Percentiles rank a stretch among this genome's conserved stretches.
These are phyloP conservation scores for Prunus campanulata DNA, from an alignment of 306 rosid genomes.

Conservation along the genomic window DNA sequence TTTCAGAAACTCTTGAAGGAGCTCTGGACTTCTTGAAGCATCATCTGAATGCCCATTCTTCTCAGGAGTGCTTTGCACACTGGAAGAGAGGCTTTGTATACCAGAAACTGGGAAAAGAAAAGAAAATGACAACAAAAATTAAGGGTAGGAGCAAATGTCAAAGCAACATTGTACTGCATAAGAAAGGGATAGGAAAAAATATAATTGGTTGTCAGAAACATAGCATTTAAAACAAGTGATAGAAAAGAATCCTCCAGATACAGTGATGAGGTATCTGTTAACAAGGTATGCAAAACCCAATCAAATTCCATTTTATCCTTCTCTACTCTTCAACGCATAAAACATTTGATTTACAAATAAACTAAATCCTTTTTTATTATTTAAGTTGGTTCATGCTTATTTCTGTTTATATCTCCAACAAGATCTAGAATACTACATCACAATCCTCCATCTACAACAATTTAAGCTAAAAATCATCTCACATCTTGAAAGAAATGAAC, in stretches of 20 bases:
- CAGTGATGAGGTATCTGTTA: neutral
- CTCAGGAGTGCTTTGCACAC: slow-evolving; percentile 83
- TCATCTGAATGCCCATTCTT: slow-evolving; percentile 74
- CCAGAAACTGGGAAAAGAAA: slow-evolving; percentile 58
- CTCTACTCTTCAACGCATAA: neutral
- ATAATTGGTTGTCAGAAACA: neutral
- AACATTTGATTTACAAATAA: neutral
- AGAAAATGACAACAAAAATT: slow-evolving; percentile 20
- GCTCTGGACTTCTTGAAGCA: slow-evolving; percentile 73
- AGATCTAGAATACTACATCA: neutral
- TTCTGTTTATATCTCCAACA: neutral
- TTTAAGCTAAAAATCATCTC: neutral
- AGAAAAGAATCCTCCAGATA: neutral
- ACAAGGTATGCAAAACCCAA: neutral
- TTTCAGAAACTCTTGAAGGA: slow-evolving; percentile 71
- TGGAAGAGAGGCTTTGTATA: slow-evolving; percentile 74
- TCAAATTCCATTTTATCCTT: neutral
- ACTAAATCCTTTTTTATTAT: neutral
- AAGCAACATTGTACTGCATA: slow-evolving; percentile 3
- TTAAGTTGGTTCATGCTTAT: neutral
- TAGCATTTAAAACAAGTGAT: neutral
- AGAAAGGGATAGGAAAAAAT: neutral
- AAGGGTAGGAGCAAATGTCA: slow-evolving; percentile 19
- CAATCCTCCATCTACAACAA: neutral
- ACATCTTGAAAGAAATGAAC: neutral